These are phyloP conservation scores for Coprinopsis marcescibilis DNA, from an alignment of 768 basidiomycete species.

Conservation along the genomic window DNA sequence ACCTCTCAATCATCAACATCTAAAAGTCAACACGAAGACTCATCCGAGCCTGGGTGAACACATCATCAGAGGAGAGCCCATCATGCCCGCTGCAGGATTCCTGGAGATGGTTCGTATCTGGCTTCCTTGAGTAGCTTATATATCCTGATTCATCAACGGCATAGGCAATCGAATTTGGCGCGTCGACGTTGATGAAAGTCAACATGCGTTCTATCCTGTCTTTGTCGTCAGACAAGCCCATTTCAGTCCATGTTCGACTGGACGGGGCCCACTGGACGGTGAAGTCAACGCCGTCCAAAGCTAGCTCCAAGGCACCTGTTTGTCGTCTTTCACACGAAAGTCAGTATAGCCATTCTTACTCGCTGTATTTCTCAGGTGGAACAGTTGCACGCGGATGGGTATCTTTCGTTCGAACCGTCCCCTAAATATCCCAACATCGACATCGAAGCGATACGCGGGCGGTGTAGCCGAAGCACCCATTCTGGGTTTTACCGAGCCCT, in stretches of 20 bases:
- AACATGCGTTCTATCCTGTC: conserved; percentile 17
- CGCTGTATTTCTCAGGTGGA: conserved; percentile 6
- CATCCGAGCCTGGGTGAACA: conserved; percentile 39
- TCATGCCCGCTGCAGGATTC: conserved; percentile 42
- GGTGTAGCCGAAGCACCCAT: conserved; percentile 10
- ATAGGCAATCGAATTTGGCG: conserved; percentile 32
- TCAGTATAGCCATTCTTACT: too few species aligned
- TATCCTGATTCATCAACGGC: not conserved
- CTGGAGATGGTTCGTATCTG: conserved; percentile 28
- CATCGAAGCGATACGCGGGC: conserved; percentile 11
- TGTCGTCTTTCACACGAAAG: too few species aligned
- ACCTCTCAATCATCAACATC: conserved; percentile 29
- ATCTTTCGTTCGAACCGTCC: conserved; percentile 13
- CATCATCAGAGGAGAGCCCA: conserved; percentile 37
- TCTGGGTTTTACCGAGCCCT: conserved; percentile 21
- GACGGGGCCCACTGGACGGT: conserved; percentile 23
- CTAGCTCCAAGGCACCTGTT: too few species aligned
- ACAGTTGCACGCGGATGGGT: conserved; percentile 20
- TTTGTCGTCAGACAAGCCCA: conserved; percentile 15
- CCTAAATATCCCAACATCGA: conserved; percentile 7
- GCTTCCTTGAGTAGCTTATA: not conserved
- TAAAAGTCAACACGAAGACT: conserved; percentile 30
- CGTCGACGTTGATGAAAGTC: conserved; percentile 17
- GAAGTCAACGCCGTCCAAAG: conserved; percentile 14
- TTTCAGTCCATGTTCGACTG: conserved; percentile 13